Evolutionary conservation across 495 filamentous ascomycete species (phyloP).

Genomic region (Penicillium soppii): DNA sequence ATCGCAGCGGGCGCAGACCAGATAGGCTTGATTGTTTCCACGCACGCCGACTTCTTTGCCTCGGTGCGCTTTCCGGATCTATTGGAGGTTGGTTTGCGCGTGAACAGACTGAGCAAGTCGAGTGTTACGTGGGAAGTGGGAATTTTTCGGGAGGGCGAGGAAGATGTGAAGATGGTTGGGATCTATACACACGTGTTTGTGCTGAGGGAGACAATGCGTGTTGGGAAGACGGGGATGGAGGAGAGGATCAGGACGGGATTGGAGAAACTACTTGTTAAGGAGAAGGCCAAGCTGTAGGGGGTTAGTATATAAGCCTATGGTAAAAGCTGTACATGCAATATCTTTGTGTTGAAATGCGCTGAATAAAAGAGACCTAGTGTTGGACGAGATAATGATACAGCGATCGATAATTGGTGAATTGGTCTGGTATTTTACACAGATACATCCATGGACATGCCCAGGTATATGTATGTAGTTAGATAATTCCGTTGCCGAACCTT

Average conservation of each 20-base stretch:
- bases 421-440: too few relatives aligned
- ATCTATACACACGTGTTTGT: slow-evolving; percentile 90
- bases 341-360: too few relatives aligned
- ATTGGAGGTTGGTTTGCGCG: slow-evolving; percentile 77
- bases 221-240: slow-evolving; percentile 51
- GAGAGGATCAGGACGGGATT: slow-evolving; percentile 40
- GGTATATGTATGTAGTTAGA: too few relatives aligned
- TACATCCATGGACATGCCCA: too few relatives aligned
- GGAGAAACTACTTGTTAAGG: slow-evolving; percentile 45
- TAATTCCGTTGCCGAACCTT: too few relatives aligned
- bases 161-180: slow-evolving; percentile 81
- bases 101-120: slow-evolving; percentile 79
- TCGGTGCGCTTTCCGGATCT: slow-evolving; percentile 80
- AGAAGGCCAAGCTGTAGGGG: slow-evolving; percentile 24
- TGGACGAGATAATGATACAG: too few relatives aligned
- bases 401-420: too few relatives aligned
- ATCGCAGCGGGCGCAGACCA: slow-evolving; percentile 16
- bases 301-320: not conserved
- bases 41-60: slow-evolving; percentile 80
- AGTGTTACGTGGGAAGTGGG: slow-evolving; percentile 93
- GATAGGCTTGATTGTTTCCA: slow-evolving; percentile 68
- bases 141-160: slow-evolving; percentile 73
- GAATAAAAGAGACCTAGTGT: too few relatives aligned
- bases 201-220: slow-evolving; percentile 66
- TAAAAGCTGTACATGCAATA: not conserved